Conservation (phyloP, 768 basidiomycete genomes). For the Pulveroboletus ravenelii region DNA sequence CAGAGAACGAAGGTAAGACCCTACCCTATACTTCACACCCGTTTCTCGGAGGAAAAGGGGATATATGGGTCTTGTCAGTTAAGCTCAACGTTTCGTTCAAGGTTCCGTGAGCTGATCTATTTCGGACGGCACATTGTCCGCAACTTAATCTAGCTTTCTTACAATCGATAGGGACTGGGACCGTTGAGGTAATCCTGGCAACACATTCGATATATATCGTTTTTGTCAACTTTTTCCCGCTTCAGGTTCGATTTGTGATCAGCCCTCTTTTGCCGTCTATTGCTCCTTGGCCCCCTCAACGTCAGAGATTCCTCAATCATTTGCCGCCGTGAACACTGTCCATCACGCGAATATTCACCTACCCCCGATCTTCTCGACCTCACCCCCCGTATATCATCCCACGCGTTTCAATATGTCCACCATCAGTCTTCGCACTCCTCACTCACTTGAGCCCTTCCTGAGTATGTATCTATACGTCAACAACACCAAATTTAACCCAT, state of each 20-base stretch:
- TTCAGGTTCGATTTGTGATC: slow-evolving; percentile 6
- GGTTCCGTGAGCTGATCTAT: neutral
- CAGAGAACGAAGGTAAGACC: neutral
- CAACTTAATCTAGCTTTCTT: slow-evolving; percentile 8
- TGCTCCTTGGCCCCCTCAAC: neutral
- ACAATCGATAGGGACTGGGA: neutral
- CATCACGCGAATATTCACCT: neutral
- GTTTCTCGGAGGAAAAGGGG: neutral
- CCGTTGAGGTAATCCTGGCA: slow-evolving; percentile 14
- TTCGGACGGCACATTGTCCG: neutral
- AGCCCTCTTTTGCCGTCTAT: neutral
- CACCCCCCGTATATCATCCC: neutral
- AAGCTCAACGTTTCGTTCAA: slow-evolving; percentile 9
- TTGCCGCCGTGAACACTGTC: neutral
- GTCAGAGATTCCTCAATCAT: neutral
- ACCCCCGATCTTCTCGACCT: neutral
- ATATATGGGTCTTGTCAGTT: slow-evolving; percentile 2
- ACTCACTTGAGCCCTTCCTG: slow-evolving; percentile 6
- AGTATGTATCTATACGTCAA: neutral
- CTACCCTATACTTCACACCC: neutral
- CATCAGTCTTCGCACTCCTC: neutral
- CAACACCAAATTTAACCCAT: slow-evolving; percentile 2
- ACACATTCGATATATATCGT: slow-evolving; percentile 7
- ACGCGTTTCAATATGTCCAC: neutral
- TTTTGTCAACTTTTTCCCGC: slow-evolving; percentile 12